Base-by-base conservation (phyloP, 306 rosid species). In the Bauhinia variegata region DNA sequence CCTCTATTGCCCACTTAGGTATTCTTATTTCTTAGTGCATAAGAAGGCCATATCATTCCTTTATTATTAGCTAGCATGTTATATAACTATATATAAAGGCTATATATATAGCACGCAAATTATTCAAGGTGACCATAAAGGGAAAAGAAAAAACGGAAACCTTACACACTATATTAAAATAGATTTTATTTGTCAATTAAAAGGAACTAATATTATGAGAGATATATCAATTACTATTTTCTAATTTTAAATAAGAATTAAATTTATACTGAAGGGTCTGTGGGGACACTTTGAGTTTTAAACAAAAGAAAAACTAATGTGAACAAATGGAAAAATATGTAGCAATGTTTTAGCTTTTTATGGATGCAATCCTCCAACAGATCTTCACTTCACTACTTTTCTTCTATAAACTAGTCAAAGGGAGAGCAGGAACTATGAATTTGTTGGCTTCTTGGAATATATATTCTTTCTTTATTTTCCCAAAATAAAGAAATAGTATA, bases 381-480 rank as follows among this genome's bases (percentile, higher is more conserved):
- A n/a, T n/a, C n/a, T n/a, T n/a, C n/a, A n/a, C n/a, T 36, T 5
- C 41, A 36, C 41, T 5, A 5, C 9, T 5, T 5, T 36, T 3
- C 41, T 36, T 46, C 12, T n/a, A 48, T 23, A 51, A 36, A 58
- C 23, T 67, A 57, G 71, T 71, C 74, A 72, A 58, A 68, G n/a
- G 48, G 59, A 52, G 72, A 71, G 53, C 2, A 56, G 60, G 37
- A 60, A 71, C 82, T 79, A 80, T 80, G 63, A 68, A 76, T 34
- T 71, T 80, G 74, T 82, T 83, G 88, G 75, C 85, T 82, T 68
- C 8, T 18, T 0, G 2, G n/a, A n/a, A n/a, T n/a, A 16, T 11
- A 51, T 4, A 11, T 10, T 5, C 32, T 28, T 31, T 12, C 16
- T 54, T 11, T 13, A 23, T 8, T 15, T 8, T 17, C 11, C 4